A percentile compares a stretch with the other conserved stretches of the same genome.
phyloP scores from a whole-genome alignment of 768 basidiomycete genomes.

The Phlegmacium glaucopus region DNA sequence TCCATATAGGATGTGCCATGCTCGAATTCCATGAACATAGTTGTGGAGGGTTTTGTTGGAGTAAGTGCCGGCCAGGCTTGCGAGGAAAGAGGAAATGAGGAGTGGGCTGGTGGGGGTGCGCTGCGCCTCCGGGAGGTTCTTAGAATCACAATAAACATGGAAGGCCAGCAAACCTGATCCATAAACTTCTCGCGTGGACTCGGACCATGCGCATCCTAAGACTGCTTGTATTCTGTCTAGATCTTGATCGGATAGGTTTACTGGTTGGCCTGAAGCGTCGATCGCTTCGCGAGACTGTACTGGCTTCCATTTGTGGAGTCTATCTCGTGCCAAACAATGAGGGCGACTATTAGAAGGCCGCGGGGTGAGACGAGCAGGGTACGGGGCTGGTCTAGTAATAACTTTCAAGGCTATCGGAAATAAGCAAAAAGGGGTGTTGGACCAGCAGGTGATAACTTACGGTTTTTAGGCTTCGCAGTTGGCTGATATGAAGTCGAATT shows the following conservation, averaged over 20 bases:
- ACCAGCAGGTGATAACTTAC: too few relatives aligned
- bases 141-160: slow-evolving; percentile 19
- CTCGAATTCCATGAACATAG: slow-evolving; percentile 1
- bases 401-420: too few relatives aligned
- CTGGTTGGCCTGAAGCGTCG: slow-evolving; percentile 11
- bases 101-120: background rate
- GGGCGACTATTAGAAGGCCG: slow-evolving; percentile 17
- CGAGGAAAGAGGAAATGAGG: background rate
- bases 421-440: too few relatives aligned
- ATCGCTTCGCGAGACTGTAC: background rate
- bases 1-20: slow-evolving; percentile 6
- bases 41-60: background rate
- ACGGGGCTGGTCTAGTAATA: background rate
- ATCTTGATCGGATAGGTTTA: background rate
- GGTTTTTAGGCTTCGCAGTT: background rate
- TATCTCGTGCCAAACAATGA: slow-evolving; percentile 21
- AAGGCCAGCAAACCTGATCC: slow-evolving; percentile 31
- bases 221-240: background rate
- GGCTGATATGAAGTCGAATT: background rate
- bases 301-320: slow-evolving; percentile 24
- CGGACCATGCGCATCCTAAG: slow-evolving; percentile 16
- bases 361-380: background rate
- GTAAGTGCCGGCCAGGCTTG: background rate
- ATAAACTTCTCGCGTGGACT: slow-evolving; percentile 29
- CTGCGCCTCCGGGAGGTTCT: background rate